Base-by-base conservation (phyloP, 371 early-diverging fungal genomes). In the Gilbertella persicaria region DNA sequence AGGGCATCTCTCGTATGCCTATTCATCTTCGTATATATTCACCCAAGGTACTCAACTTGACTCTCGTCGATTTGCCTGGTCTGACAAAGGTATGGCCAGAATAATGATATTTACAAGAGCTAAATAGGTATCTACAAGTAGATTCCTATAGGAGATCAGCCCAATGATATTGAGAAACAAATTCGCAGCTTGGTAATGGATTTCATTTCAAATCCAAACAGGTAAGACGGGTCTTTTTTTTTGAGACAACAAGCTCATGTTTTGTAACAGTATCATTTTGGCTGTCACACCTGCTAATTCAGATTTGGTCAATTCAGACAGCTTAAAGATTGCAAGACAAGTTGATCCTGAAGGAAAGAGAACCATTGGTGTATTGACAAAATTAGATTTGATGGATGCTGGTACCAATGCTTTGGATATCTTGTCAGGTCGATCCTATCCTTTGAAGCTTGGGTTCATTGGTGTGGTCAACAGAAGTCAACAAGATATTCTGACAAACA, bases 31-130 rank as follows among this genome's bases (percentile, higher is more conserved):
- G 92, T 66, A 87, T 96, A 38, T 85, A 82, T 64, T 91, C 91
- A 2, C 80, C 88, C 24, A 87, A 90, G 36, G 93, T 94, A n/a
- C 79, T 96, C 30, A 93, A 89, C 45, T 64, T 97, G 49, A 97
- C 96, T 6, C 71, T 97, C 23, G 93, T 96, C 17, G 98, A 97
- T 78, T 73, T 97, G 45, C 98, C 98, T 6, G 98, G 98, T 16
- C 71, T 97, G 44, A 91, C 94, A 53, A 93, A 93, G 85, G 89
- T 86, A 75, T 33, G 8, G 3, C 2, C 21, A 29, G 33, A 13
- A 5, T 33, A 33, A 5, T 3, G 33, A 2, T 33, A 10, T 33
- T 33, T 33, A 9, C 28, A 9, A 28, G 28, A 28, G 9, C 28
- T 9, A 28, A 28, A 28, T 9, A 28, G 28, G 9, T 28, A 33